Base-by-base conservation (phyloP, 2,329 filamentous ascomycete genomes). In the Aspergillus transmontanensis region DNA sequence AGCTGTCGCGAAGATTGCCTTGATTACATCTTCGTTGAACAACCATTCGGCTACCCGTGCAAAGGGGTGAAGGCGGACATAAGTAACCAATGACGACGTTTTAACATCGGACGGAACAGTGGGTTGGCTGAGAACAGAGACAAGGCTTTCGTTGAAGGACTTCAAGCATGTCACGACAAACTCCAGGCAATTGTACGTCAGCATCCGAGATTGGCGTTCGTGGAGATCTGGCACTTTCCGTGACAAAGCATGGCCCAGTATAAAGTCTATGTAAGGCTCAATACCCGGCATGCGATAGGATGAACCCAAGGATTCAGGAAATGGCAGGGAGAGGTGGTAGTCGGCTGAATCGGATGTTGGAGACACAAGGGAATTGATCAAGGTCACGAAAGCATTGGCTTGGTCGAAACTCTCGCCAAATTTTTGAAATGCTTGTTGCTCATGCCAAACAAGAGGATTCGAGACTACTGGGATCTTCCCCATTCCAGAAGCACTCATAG, bases 1-100 rank as follows among this genome's bases (percentile, higher is more conserved):
- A 34, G 95, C 87, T 12, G 90, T 87, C 61, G 87, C 85, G 76
- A 97, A 94, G 2, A 99, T 80, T 16, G 90, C 87, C 67, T 86
- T 87, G 71, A 96, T 87, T 26, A 97, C 92, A 67, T 90, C 92
- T 72, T 96, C 92, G 74, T 96, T 97, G 78, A 96, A 97, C 79
- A 99, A 87, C 93, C 95, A 98, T 74, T 99, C 95, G 91, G 98
- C 97, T 19, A 96, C 90, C 63, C 96, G 88, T 3, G 92, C 89
- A 73, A 98, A 99, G 0, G 96, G 94, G 79, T 99, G 96, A 59
- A 97, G 85, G 28, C 89, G 87, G 63, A 95, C 88, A 74, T 99
- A 99, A 6, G 86, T 85, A 57, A 89, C 87, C 5, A 98, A 82
- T 61, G 91, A 91, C 3, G 89, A 90, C 4, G 92, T 85, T 85